Evolutionary conservation across 192 early-diverging fungal genomes (phyloP).

Genomic region (Thoreauomyces humboldtii): DNA sequence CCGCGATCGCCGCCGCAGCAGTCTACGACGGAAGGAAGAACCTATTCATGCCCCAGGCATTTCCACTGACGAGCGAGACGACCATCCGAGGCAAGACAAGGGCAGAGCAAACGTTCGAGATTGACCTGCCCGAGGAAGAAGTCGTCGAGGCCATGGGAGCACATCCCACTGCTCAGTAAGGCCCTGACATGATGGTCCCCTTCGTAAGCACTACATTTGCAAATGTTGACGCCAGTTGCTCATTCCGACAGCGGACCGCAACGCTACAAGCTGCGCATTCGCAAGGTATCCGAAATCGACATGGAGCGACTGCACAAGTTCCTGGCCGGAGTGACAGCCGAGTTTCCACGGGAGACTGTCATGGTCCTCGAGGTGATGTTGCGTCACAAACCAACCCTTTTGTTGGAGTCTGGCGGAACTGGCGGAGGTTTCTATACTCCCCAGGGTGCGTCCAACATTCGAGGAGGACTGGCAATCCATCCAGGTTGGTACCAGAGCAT

Average conservation of each 20-base stretch:
- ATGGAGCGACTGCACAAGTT: constrained; percentile 47
- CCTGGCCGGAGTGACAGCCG: constrained; percentile 36
- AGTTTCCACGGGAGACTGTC: constrained; percentile 52
- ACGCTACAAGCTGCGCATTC: constrained; percentile 63
- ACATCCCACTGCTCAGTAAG: constrained; percentile 5
- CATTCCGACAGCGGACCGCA: constrained; percentile 39
- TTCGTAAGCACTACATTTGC: background rate
- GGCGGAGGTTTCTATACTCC: constrained; percentile 87
- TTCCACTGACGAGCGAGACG: constrained; percentile 2
- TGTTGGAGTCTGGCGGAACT: constrained; percentile 66
- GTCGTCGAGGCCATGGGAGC: constrained; percentile 13
- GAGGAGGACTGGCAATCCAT: constrained; percentile 82
- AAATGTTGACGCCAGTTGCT: background rate
- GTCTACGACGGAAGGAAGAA: constrained; percentile 18
- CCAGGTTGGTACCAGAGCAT: constrained; percentile 87
- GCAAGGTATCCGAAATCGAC: constrained; percentile 61
- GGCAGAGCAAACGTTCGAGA: background rate
- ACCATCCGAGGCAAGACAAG: constrained; percentile 3
- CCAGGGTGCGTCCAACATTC: constrained; percentile 40
- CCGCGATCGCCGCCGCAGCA: background rate
- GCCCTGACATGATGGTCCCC: background rate
- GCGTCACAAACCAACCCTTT: constrained; percentile 64
- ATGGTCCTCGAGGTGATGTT: constrained; percentile 72
- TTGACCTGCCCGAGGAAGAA: constrained; percentile 13
- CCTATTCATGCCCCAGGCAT: constrained; percentile 2